Evolutionary conservation across 1,284 basidiomycete genomes (phyloP).

Genomic region (Irpex lacteus): DNA sequence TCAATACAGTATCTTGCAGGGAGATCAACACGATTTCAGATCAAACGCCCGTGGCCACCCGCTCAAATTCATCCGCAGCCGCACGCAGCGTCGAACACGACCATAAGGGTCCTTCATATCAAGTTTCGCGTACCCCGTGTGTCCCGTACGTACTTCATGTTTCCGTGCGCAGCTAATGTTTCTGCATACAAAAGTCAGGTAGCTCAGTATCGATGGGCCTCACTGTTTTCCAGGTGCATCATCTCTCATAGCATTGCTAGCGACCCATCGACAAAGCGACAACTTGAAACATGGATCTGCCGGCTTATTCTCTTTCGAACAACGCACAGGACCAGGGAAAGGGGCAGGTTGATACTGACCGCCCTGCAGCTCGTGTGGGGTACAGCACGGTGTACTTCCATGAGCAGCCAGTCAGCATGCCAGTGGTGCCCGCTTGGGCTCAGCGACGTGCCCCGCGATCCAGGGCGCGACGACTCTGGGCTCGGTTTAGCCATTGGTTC

Average conservation of each 20-base stretch:
- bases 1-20: too few relatives aligned
- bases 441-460: not conserved
- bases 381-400: not conserved
- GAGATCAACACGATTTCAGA: too few relatives aligned
- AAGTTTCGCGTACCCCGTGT: not conserved
- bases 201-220: not conserved
- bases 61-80: too few relatives aligned
- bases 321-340: not conserved
- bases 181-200: not conserved
- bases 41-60: too few relatives aligned
- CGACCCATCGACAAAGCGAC: not conserved
- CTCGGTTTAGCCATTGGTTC: not conserved
- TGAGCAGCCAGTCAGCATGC: not conserved
- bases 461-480: not conserved
- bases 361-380: not conserved
- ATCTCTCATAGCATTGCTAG: not conserved
- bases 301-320: not conserved
- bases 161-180: not conserved
- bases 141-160: not conserved
- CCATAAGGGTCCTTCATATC: not conserved
- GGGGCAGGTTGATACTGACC: not conserved
- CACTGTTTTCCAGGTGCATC: not conserved
- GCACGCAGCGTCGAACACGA: not conserved
- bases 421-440: not conserved
- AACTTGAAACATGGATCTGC: not conserved